These are phyloP conservation scores for Trichoderma lentiforme DNA, from an alignment of 2,329 filamentous ascomycete genomes.

Conservation along the genomic window DNA sequence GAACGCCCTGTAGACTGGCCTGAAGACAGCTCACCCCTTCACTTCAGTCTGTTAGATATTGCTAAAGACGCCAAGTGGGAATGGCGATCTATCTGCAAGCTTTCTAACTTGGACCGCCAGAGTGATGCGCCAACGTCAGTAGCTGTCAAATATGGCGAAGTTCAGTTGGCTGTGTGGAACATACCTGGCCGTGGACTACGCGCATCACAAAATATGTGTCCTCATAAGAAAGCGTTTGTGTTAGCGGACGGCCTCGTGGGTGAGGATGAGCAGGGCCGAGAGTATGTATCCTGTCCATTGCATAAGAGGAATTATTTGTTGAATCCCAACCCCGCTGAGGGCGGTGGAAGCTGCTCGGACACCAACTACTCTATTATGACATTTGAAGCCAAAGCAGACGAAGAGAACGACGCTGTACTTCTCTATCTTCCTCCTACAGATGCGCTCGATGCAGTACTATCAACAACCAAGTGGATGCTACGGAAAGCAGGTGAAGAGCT, in stretches of 20 bases:
- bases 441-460: slow-evolving; percentile 75
- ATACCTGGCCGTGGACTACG: slow-evolving; percentile 73
- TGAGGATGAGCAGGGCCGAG: slow-evolving; percentile 44
- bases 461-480: slow-evolving; percentile 75
- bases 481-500: slow-evolving; percentile 60
- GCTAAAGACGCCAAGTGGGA: slow-evolving; percentile 57
- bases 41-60: slow-evolving; percentile 63
- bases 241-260: slow-evolving; percentile 82
- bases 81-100: slow-evolving; percentile 78
- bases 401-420: slow-evolving; percentile 77
- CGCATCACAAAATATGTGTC: slow-evolving; percentile 91
- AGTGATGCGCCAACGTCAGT: slow-evolving; percentile 43
- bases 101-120: slow-evolving; percentile 60
- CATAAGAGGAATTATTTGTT: slow-evolving; percentile 78
- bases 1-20: slow-evolving; percentile 74
- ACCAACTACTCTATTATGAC: slow-evolving; percentile 74
- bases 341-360: slow-evolving; percentile 56
- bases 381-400: slow-evolving; percentile 70
- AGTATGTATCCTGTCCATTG: slow-evolving; percentile 69
- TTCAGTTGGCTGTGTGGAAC: slow-evolving; percentile 83
- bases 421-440: slow-evolving; percentile 74
- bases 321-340: slow-evolving; percentile 70
- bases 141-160: slow-evolving; percentile 81
- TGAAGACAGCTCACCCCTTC: slow-evolving; percentile 60
- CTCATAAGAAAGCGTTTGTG: slow-evolving; percentile 87